Base-by-base conservation (phyloP, 202 grass and related monocot genomes). In the Elaeis oleifera region DNA sequence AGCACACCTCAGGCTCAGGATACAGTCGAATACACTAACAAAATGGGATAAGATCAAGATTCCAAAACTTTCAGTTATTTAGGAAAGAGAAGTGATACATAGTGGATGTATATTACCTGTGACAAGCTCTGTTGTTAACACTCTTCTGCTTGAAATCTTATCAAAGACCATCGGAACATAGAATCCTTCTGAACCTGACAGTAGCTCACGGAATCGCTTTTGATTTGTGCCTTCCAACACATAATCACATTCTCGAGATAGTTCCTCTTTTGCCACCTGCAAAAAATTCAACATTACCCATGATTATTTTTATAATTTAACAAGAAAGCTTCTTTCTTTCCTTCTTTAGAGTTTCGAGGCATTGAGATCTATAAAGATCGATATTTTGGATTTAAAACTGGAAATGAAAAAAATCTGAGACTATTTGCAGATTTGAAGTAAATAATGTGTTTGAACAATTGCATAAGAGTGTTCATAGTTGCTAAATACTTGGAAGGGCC, bases 231-330 rank as follows among this genome's bases (percentile, higher is more conserved):
- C 91, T 85, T 96, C 91, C 78, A 91, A 68, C 53, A 88, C 62
- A 81, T 91, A 96, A 83, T 96, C 79, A 69, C 91, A 96, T 83
- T 96, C 91, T 56, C 87, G 78, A 68, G 91, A 76, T 54, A 96
- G 75, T 56, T 96, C 91, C 69, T 73, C 56, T 62, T 96, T 96
- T 76, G 91, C 91, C 31, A 96, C 91, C 91, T 91, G 74, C 67
- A 53, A 69, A 48, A 6, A 80, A 25, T 29, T 70, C 44, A 58
- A 63, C 23, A 39, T 3, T 48, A 75, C 32, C 51, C 23, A 9
- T 19, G 53, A 51, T 27, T 56, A 80, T 24, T 44, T 21, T 73
- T 15, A 56, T 5, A 50, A 58, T 70, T 48, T 23, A 27, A 71
- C 20, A 71, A 23, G 22, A 39, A 16, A 36, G 1, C 3, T 26